A percentile compares a stretch with the other conserved stretches of the same genome.
phyloP scores from a whole-genome alignment of 2,329 filamentous ascomycete species.

The Lasiodiplodia theobromae region DNA sequence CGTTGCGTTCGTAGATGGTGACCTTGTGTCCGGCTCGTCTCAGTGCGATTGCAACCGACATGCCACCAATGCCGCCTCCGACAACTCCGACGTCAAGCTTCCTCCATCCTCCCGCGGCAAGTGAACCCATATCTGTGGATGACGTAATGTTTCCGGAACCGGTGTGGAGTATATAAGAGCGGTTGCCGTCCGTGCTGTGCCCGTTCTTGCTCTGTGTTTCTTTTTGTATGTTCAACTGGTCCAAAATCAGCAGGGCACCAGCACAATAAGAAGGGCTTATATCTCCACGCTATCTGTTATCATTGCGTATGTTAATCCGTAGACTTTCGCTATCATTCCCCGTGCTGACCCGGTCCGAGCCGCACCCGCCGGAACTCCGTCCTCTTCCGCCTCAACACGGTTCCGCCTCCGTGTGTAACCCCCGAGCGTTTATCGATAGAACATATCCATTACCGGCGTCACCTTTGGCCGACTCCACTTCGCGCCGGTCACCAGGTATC shows the following conservation, averaged over 20 bases:
- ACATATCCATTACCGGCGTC: background rate
- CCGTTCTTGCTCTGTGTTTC: background rate
- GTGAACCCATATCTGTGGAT: conserved; percentile 28
- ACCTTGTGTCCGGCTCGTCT: conserved; percentile 62
- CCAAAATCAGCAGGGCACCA: background rate
- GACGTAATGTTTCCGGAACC: background rate
- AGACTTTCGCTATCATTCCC: background rate
- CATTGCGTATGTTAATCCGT: background rate
- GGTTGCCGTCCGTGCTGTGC: background rate
- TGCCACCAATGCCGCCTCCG: conserved; percentile 62
- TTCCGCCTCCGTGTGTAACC: background rate
- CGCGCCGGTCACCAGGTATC: background rate
- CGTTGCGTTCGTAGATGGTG: conserved; percentile 70
- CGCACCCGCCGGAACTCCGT: conserved; percentile 15
- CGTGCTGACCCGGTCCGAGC: conserved; percentile 16
- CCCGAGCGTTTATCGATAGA: background rate
- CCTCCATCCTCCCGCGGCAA: conserved; percentile 34
- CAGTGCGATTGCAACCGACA: conserved; percentile 59
- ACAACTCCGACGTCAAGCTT: conserved; percentile 50
- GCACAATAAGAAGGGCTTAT: background rate
- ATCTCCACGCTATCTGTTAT: conserved; percentile 1
- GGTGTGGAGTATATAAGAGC: background rate
- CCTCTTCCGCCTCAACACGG: background rate
- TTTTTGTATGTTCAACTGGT: background rate
- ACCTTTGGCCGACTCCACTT: background rate